Conservation (phyloP, 441 rosid genomes). For the Erodium trifolium region DNA sequence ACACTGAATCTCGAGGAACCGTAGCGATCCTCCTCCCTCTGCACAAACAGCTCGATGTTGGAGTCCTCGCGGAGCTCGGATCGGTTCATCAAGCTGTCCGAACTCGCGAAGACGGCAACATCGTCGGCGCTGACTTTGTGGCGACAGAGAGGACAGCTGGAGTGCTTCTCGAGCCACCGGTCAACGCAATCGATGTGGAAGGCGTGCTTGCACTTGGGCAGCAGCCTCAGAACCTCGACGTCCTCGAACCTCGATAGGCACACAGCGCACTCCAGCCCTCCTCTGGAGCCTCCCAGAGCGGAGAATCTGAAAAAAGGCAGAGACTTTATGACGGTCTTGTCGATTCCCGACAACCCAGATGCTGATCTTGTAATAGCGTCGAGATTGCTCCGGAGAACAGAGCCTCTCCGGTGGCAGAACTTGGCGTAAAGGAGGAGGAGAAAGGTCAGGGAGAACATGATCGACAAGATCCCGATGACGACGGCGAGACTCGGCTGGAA, state of each 20-base stretch:
- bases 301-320: conserved; percentile 62
- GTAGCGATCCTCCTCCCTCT: conserved; percentile 47
- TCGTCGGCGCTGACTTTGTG: conserved; percentile 43
- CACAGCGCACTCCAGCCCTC: conserved; percentile 57
- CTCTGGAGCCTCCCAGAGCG: conserved; percentile 43
- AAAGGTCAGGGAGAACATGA: conserved; percentile 52
- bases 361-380: conserved; percentile 22
- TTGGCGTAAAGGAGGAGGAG: conserved; percentile 54
- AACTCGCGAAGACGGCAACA: conserved; percentile 31
- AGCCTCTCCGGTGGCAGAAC: conserved; percentile 38
- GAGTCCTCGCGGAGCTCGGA: conserved; percentile 44
- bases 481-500: conserved; percentile 70
- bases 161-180: conserved; percentile 56
- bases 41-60: conserved; percentile 52
- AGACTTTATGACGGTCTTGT: conserved; percentile 43
- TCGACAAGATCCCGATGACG: conserved; percentile 56
- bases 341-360: conserved; percentile 60
- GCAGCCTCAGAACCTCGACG: conserved; percentile 36
- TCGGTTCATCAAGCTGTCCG: conserved; percentile 41
- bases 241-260: conserved; percentile 54
- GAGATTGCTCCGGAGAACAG: conserved; percentile 10
- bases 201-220: conserved; percentile 36
- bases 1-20: conserved; percentile 61
- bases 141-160: conserved; percentile 61
- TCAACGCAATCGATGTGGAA: conserved; percentile 35